phyloP scores from a whole-genome alignment of 1,284 basidiomycete genomes.

The Ustilago vetiveriae region DNA sequence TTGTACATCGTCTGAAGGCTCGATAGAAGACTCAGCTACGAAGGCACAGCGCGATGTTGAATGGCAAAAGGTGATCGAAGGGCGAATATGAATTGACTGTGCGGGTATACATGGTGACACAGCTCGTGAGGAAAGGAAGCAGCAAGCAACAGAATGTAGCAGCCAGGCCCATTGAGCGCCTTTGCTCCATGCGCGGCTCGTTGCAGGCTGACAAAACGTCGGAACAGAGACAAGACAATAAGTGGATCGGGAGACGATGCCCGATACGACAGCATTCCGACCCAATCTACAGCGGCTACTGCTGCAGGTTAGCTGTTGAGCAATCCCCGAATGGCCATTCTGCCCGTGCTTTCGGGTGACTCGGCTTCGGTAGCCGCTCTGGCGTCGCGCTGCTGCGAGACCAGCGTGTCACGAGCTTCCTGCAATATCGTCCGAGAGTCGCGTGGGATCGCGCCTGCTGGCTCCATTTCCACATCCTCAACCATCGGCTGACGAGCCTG shows the following conservation, averaged over 20 bases:
- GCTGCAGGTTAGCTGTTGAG: conserved; percentile 30
- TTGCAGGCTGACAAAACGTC: no score
- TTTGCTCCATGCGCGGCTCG: no score
- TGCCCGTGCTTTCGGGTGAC: conserved; percentile 12
- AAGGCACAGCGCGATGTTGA: no score
- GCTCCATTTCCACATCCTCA: conserved; percentile 40
- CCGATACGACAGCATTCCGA: no score
- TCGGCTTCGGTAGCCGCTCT: conserved; percentile 10
- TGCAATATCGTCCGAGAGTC: conserved; percentile 36
- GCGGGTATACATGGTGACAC: background rate
- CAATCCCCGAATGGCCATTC: conserved; percentile 42
- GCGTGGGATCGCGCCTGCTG: background rate
- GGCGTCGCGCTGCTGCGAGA: background rate
- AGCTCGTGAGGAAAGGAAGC: background rate
- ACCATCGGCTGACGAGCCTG: conserved; percentile 3
- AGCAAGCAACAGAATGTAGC: no score
- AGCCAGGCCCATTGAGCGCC: no score
- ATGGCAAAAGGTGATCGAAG: no score
- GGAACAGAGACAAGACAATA: no score
- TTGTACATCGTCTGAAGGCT: no score
- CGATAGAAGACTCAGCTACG: no score
- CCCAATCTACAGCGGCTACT: no score
- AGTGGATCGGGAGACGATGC: no score
- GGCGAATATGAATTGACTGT: background rate
- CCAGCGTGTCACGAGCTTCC: conserved; percentile 36